These are phyloP conservation scores for Mercurialis annua DNA, from an alignment of 345 rosid genomes.

Conservation along the genomic window DNA sequence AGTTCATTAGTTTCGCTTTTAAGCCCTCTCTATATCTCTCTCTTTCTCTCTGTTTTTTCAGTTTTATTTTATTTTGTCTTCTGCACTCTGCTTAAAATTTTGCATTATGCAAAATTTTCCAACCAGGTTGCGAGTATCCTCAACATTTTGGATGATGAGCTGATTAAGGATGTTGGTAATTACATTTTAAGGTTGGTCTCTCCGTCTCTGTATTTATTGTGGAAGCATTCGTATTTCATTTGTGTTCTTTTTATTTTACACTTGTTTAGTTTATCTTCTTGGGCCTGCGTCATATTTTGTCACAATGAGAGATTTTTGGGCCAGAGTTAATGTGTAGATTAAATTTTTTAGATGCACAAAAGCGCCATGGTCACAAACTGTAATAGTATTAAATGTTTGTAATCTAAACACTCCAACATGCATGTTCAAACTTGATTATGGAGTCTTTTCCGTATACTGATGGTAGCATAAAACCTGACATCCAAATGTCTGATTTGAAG, in stretches of 20 bases:
- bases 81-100: not conserved
- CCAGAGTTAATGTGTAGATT: too few species aligned
- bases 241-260: not conserved
- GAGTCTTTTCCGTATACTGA: not conserved
- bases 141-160: constrained; percentile 76
- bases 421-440: not conserved
- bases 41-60: not conserved
- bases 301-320: too few species aligned
- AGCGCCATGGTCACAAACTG: not conserved
- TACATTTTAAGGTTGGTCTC: constrained; percentile 74
- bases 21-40: not conserved
- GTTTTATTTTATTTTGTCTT: not conserved
- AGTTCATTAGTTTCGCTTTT: not conserved
- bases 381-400: not conserved
- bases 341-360: not conserved
- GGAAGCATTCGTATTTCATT: not conserved
- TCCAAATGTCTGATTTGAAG: not conserved
- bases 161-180: constrained; percentile 67
- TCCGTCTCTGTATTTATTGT: not conserved
- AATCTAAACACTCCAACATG: not conserved
- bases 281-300: too few species aligned
- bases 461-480: not conserved
- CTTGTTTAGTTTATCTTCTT: not conserved
- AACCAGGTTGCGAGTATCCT: constrained; percentile 78
- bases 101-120: constrained; percentile 1